These are phyloP conservation scores for Penicillium arizonense DNA, from an alignment of 495 filamentous ascomycete genomes.

Conservation along the genomic window DNA sequence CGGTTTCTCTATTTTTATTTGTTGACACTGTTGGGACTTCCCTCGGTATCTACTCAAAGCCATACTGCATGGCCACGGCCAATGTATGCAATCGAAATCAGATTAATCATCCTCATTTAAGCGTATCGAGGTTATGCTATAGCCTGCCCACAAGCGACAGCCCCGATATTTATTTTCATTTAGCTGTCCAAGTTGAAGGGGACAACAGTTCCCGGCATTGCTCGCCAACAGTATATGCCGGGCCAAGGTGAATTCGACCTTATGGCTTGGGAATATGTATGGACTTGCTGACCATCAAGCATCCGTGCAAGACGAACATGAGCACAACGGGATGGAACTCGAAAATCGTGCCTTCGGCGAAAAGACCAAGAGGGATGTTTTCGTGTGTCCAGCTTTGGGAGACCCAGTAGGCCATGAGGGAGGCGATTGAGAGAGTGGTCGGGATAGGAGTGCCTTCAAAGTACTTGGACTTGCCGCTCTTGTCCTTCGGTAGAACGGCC, in stretches of 20 bases:
- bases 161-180: conserved; percentile 21
- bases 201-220: conserved; percentile 16
- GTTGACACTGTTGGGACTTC: too few relatives aligned
- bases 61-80: conserved; percentile 9
- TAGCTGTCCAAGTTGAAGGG: conserved; percentile 14
- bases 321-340: conserved; percentile 86
- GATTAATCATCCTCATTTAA: conserved; percentile 20
- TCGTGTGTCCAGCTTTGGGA: conserved; percentile 75
- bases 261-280: conserved; percentile 96
- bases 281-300: conserved; percentile 89
- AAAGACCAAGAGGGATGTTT: conserved; percentile 66
- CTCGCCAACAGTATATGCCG: conserved; percentile 10
- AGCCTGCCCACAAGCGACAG: conserved; percentile 14
- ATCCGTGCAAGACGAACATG: conserved; percentile 82
- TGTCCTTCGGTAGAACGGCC: conserved; percentile 82
- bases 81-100: conserved; percentile 18
- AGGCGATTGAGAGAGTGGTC: conserved; percentile 75
- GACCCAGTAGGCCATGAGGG: conserved; percentile 87
- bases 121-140: conserved; percentile 23
- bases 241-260: conserved; percentile 12
- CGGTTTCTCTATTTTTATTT: too few relatives aligned
- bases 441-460: conserved; percentile 98
- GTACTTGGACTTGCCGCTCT: conserved; percentile 83
- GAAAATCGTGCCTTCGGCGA: conserved; percentile 61
- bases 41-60: neutral